A percentile compares a stretch with the other conserved stretches of the same genome.
These are phyloP conservation scores for Kwoniella heveanensis DNA, from an alignment of 768 basidiomycete species.

Conservation along the genomic window DNA sequence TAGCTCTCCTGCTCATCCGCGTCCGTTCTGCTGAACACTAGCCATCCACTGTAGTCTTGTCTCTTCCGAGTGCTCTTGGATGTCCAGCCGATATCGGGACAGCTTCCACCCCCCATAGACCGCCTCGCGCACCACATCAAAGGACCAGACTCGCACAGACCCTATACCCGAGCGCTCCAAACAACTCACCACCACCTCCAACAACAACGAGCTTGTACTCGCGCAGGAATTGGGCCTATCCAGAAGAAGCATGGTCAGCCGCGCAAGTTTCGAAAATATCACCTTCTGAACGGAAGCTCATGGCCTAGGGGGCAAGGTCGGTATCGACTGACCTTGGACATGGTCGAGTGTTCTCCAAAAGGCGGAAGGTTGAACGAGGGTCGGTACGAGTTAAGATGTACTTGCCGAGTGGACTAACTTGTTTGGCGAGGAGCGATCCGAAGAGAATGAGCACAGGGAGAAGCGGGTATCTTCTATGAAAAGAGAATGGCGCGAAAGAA, in stretches of 20 bases:
- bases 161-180: background rate
- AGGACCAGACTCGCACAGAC: slow-evolving; percentile 13
- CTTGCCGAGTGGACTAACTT: too few relatives aligned
- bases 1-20: too few relatives aligned
- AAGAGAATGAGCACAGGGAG: background rate
- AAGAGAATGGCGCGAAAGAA: background rate
- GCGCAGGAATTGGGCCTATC: slow-evolving; percentile 64
- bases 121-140: background rate
- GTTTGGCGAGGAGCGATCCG: too few relatives aligned
- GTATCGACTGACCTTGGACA: slow-evolving; percentile 15
- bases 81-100: too few relatives aligned
- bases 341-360: background rate
- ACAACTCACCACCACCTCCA: slow-evolving; percentile 80
- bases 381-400: too few relatives aligned
- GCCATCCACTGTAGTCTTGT: too few relatives aligned
- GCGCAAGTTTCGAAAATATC: too few relatives aligned
- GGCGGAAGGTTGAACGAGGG: background rate
- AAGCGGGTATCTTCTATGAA: background rate
- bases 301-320: too few relatives aligned
- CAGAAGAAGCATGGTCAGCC: slow-evolving; percentile 7
- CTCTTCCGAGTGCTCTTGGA: too few relatives aligned
- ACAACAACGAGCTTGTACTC: slow-evolving; percentile 99
- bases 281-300: too few relatives aligned
- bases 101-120: too few relatives aligned
- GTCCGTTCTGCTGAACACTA: too few relatives aligned